These are phyloP conservation scores for Edaphochlamys debaryana DNA, from an alignment of 139 green algal species.

Conservation along the genomic window DNA sequence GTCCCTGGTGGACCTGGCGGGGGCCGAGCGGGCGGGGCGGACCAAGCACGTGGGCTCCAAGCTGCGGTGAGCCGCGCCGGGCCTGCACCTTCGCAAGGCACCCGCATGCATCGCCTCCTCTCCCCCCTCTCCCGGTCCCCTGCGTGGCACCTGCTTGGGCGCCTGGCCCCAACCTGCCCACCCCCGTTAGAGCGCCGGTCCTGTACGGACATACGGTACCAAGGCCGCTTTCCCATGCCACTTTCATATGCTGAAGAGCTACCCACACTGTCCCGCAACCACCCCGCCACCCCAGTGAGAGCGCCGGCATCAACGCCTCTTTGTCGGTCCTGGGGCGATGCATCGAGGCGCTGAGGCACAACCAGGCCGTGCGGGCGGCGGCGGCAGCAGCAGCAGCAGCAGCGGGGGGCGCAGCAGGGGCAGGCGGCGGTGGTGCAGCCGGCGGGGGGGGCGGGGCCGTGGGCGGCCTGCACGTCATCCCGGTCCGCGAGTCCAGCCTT, in stretches of 20 bases:
- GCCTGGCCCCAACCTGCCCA: neutral
- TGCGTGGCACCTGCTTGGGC: neutral
- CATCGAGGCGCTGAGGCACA: slow-evolving; percentile 81
- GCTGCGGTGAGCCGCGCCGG: slow-evolving; percentile 78
- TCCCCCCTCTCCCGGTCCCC: no score
- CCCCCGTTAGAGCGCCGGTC: no score
- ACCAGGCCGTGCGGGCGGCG: slow-evolving; percentile 75
- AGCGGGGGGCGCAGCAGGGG: no score
- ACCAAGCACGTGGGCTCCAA: slow-evolving; percentile 76
- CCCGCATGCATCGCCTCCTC: no score
- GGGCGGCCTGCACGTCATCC: slow-evolving; percentile 56
- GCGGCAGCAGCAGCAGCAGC: no score
- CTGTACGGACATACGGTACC: neutral
- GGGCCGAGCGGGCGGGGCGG: slow-evolving; percentile 72
- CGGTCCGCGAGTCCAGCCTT: slow-evolving; percentile 72
- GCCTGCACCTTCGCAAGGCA: no score
- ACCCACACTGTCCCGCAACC: no score
- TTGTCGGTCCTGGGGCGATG: slow-evolving; percentile 85
- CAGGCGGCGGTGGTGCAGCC: neutral
- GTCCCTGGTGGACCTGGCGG: slow-evolving; percentile 85
- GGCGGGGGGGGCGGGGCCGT: neutral
- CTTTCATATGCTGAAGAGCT: no score
- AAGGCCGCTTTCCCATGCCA: no score
- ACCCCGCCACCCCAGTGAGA: slow-evolving; percentile 80
- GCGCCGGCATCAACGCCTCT: slow-evolving; percentile 82